Evolutionary conservation across 2,329 filamentous ascomycete genomes (phyloP), one percentile per base, ranked within the genome.

Genomic region (Apiospora pterosperma): DNA sequence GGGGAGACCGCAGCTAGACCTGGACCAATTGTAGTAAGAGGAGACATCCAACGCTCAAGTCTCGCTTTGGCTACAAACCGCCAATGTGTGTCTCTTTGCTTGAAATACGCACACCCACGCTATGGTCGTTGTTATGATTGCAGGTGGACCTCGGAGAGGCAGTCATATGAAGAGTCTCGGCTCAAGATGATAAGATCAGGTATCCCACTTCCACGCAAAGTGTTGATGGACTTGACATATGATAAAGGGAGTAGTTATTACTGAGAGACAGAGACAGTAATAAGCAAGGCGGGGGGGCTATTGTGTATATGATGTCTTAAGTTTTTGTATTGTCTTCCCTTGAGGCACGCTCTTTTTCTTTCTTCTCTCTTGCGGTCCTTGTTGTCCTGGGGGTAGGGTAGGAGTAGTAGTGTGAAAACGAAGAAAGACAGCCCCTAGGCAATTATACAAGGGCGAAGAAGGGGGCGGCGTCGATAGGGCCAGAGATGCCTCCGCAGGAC

Each of bases 201-300:
- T 55, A 55, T 55, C 48, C 48, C 48, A n/a, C 48, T 16, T 55
- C 48, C 48, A 55, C 8, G 28, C 21, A 55, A 2, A 34, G 28
- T 55, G n/a, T 34, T 55, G 48, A 55, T 55, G 28, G 28, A 55
- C 48, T 55, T 55, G 28, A 55, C 48, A 55, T 55, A 61, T 64
- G 55, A 61, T 41, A 11, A 42, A 65, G 25, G 25, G 31, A 39
- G 48, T 34, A 25, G 28, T 61, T 34, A 12, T 52, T 52, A 58
- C 59, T 38, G 34, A 62, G 42, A 64, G 63, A 59, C 28, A 62
- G 59, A 61, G 25, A 42, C 39, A 64, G 36, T 59, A 55, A 62
- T 31, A 28, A 64, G 21, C 19, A 44, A 42, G 36, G 41, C 59
- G 48, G 34, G 48, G 28, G 44, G 48, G 28, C 48, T 55, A 55